Evolutionary conservation across 495 filamentous ascomycete species (phyloP), one percentile per base, ranked within the genome.

Genomic region (Haplographium delicatum): DNA sequence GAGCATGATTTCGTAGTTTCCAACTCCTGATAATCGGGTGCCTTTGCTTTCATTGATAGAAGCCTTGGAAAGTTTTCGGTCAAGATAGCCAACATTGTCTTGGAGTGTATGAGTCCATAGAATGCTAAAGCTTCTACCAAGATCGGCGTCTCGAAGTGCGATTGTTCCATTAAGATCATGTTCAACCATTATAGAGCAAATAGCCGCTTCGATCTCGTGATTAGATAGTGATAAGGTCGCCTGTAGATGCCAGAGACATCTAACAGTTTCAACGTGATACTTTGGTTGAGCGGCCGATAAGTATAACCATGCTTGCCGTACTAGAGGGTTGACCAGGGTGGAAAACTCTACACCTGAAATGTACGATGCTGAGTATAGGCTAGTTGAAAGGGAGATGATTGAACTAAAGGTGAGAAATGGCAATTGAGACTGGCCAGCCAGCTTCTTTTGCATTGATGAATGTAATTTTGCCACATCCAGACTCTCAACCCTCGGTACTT

Each of bases 191-290:
- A 94, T 65, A 23, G 80, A 74, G 28, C 86, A 81, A 42, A 95
- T 84, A 4, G 88, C 79, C 28, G 88, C 87, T 66, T 96, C 91
- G 13, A 95, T 79, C 22, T 79, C 75, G 26, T 70, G 67, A 47
- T 72, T 76, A 0, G 65, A 64, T 0, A 62, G 56, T n/a, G 68
- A 64, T 8, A 80, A 61, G 7, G 68, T 76, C 0, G 79, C 79
- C 57, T 97, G 88, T 35, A 97, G 68, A 42, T 86, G 80, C 86
- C 91, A 94, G 11, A 97, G 67, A 53, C 81, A 86, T 42, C 86
- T 84, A 39, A 94, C 88, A 27, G 89, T 82, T 65, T 97, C 91
- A 19, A 97, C 89, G 62, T 95, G 93, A 56, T 91, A 91, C 60
- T 94, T 94, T 0, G 89, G 91, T 48, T 82, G 83, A 16, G 83